phyloP scores from a whole-genome alignment of 2,329 filamentous ascomycete species.

The Neocatenulostroma microsporum region DNA sequence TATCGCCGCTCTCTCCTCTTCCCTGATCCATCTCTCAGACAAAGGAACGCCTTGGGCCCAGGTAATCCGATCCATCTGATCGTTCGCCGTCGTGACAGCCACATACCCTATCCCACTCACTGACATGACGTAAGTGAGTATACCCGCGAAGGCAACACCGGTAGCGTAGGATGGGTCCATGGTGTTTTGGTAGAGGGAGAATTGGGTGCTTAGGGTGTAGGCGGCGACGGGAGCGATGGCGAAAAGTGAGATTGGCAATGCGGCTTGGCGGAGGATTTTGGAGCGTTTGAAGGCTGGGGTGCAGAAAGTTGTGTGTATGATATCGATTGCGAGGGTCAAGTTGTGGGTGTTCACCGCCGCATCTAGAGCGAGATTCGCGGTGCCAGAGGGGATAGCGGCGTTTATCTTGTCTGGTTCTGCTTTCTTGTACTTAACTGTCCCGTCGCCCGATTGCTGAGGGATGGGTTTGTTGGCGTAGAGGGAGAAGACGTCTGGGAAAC shows the following conservation, averaged over 20 bases:
- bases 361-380: conserved; percentile 67
- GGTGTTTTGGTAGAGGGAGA: conserved; percentile 60
- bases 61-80: conserved; percentile 89
- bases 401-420: conserved; percentile 47
- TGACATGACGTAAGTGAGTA: conserved; percentile 74
- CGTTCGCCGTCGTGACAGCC: conserved; percentile 77
- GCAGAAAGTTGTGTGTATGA: conserved; percentile 63
- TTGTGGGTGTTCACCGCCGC: conserved; percentile 73
- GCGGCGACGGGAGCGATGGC: conserved; percentile 57
- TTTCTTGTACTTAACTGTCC: too few relatives aligned
- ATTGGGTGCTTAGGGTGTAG: conserved; percentile 62
- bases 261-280: conserved; percentile 58
- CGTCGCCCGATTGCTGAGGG: conserved; percentile 37
- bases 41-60: conserved; percentile 80
- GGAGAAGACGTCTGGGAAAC: conserved; percentile 69
- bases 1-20: conserved; percentile 80
- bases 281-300: conserved; percentile 58
- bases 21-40: conserved; percentile 73
- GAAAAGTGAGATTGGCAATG: conserved; percentile 52
- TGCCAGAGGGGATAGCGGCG: conserved; percentile 60
- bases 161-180: conserved; percentile 71
- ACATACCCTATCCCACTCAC: conserved; percentile 76
- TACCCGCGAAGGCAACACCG: conserved; percentile 68
- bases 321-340: conserved; percentile 66
- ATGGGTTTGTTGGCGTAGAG: conserved; percentile 76